Percentiles rank a stretch among this genome's conserved stretches.
phyloP scores from a whole-genome alignment of 2,329 filamentous ascomycete genomes.

The Sodiomyces alkalinus region DNA sequence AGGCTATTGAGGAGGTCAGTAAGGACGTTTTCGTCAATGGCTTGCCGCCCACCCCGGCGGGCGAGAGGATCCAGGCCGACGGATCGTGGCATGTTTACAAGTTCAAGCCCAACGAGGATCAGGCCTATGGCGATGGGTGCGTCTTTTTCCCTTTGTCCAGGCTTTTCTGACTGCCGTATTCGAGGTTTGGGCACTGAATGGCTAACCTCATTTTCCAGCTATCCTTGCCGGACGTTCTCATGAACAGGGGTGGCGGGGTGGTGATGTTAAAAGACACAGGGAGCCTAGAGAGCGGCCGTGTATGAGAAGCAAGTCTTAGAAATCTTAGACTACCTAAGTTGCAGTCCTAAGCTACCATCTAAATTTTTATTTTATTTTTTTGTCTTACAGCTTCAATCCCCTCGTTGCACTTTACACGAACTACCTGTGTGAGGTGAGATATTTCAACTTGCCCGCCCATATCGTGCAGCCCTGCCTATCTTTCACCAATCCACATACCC shows the following conservation, averaged over 20 bases:
- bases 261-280: constrained; percentile 12
- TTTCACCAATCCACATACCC: too few species aligned
- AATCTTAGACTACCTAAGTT: too few species aligned
- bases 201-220: constrained; percentile 27
- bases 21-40: constrained; percentile 58
- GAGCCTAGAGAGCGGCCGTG: constrained; percentile 6
- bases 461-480: too few species aligned
- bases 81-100: constrained; percentile 52
- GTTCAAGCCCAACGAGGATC: constrained; percentile 48
- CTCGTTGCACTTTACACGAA: too few species aligned
- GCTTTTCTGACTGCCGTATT: constrained; percentile 1
- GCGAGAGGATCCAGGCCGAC: constrained; percentile 37
- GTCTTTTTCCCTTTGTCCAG: constrained; percentile 17
- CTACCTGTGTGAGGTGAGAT: too few species aligned
- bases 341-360: too few species aligned
- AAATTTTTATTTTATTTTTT: too few species aligned
- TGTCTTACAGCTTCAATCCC: too few species aligned
- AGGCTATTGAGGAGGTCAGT: constrained; percentile 33
- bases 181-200: constrained; percentile 6
- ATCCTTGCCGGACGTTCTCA: constrained; percentile 49
- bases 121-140: constrained; percentile 56
- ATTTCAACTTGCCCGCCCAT: too few species aligned
- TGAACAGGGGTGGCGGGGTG: constrained; percentile 17
- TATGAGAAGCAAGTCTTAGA: constrained; percentile 14
- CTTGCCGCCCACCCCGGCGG: constrained; percentile 72